Conservation (phyloP, 1,284 basidiomycete genomes). For the Austroboletus niveus region DNA sequence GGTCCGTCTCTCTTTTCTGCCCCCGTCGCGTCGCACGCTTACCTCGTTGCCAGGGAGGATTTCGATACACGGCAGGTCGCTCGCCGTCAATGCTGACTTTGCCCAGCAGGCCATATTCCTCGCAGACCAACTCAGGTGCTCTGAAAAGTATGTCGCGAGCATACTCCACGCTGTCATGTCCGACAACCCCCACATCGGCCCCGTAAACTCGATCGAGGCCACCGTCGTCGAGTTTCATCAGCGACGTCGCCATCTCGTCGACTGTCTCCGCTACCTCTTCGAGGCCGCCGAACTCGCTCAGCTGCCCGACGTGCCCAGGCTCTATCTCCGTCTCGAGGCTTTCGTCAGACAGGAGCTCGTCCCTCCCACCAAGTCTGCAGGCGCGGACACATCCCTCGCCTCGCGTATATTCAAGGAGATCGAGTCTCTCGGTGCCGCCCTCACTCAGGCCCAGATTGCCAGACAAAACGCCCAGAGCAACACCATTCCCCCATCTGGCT, state of each 20-base stretch:
- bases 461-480: constrained; percentile 62
- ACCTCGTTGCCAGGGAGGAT: constrained; percentile 53
- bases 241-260: constrained; percentile 63
- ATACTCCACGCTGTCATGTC: constrained; percentile 66
- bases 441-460: constrained; percentile 53
- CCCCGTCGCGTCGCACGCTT: constrained; percentile 2
- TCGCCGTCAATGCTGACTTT: constrained; percentile 71
- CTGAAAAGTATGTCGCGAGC: constrained; percentile 71
- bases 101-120: constrained; percentile 73
- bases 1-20: constrained; percentile 43
- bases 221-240: constrained; percentile 66
- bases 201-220: constrained; percentile 57
- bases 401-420: constrained; percentile 62
- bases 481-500: constrained; percentile 51
- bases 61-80: constrained; percentile 53
- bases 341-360: constrained; percentile 58
- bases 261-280: constrained; percentile 58
- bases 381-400: constrained; percentile 43
- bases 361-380: constrained; percentile 30
- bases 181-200: constrained; percentile 59
- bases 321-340: constrained; percentile 48
- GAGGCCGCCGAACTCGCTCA: constrained; percentile 43
- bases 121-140: constrained; percentile 72
- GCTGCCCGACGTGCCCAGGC: constrained; percentile 38
- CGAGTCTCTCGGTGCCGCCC: constrained; percentile 51